Percentiles rank a stretch among this genome's conserved stretches.
phyloP scores from a whole-genome alignment of 495 filamentous ascomycete genomes.

The Penicillium simplicissimum region DNA sequence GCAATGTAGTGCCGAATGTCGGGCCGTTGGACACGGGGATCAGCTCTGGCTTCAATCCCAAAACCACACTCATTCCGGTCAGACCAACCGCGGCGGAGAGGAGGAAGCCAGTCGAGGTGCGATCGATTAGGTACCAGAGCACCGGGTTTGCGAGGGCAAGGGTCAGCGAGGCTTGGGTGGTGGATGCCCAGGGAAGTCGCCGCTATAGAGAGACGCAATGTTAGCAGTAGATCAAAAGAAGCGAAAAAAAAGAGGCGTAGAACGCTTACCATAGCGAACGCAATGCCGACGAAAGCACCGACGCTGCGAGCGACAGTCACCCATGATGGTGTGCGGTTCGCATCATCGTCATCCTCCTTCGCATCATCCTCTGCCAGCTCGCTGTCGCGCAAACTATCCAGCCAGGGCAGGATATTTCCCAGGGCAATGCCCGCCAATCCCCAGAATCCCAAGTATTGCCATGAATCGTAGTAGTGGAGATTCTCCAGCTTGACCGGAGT shows the following conservation, averaged over 20 bases:
- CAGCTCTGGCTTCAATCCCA: slow-evolving; percentile 72
- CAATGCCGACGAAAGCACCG: slow-evolving; percentile 93
- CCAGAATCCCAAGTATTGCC: slow-evolving; percentile 77
- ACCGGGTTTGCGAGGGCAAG: slow-evolving; percentile 91
- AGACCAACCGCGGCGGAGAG: slow-evolving; percentile 72
- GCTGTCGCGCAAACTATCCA: slow-evolving; percentile 67
- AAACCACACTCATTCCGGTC: slow-evolving; percentile 68
- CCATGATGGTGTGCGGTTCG: slow-evolving; percentile 63
- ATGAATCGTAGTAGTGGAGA: slow-evolving; percentile 57
- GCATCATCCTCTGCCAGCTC: slow-evolving; percentile 18
- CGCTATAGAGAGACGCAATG: slow-evolving; percentile 53
- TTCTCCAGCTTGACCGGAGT: slow-evolving; percentile 62
- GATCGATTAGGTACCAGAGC: slow-evolving; percentile 94
- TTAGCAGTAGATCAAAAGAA: neutral
- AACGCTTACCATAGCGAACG: slow-evolving; percentile 84
- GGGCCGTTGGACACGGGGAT: slow-evolving; percentile 62
- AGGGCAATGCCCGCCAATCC: slow-evolving; percentile 73
- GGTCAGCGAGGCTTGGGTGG: slow-evolving; percentile 86
- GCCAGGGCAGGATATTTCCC: slow-evolving; percentile 79
- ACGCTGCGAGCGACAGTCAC: slow-evolving; percentile 80
- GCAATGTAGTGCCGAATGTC: slow-evolving; percentile 31
- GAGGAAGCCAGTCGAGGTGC: slow-evolving; percentile 79
- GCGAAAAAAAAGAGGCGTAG: neutral
- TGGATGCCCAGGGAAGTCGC: slow-evolving; percentile 88
- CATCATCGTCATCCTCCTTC: slow-evolving; percentile 31